These are phyloP conservation scores for Crithidia mellificae DNA, from an alignment of 208 protist genomes.

Conservation along the genomic window DNA sequence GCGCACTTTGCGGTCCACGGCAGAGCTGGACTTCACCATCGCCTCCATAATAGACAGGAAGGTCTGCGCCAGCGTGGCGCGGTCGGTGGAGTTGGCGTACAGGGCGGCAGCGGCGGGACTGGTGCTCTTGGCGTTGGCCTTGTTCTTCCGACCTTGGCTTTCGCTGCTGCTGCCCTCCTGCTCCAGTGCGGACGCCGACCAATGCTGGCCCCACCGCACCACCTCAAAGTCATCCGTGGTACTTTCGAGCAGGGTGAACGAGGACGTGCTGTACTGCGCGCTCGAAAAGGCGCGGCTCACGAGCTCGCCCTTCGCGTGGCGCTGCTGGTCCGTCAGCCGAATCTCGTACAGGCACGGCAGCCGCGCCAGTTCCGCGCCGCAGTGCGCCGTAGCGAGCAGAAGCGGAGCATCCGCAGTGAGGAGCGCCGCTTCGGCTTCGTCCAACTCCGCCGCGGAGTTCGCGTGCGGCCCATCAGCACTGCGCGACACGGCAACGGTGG, in stretches of 20 bases:
- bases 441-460: background rate
- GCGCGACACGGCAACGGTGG: background rate
- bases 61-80: conserved; percentile 74
- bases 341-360: conserved; percentile 56
- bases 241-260: conserved; percentile 46
- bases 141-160: background rate
- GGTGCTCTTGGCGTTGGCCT: conserved; percentile 1
- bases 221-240: conserved; percentile 56
- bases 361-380: conserved; percentile 3
- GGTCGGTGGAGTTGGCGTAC: conserved; percentile 57
- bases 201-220: conserved; percentile 64
- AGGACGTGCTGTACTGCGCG: conserved; percentile 45
- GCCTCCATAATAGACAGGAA: conserved; percentile 69
- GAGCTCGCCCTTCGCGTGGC: conserved; percentile 75
- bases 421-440: conserved; percentile 5
- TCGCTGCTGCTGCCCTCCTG: background rate
- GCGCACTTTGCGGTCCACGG: conserved; percentile 38
- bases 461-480: too few species aligned
- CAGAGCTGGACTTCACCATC: conserved; percentile 59
- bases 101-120: conserved; percentile 21
- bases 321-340: conserved; percentile 78
- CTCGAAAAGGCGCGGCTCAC: conserved; percentile 66
- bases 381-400: background rate
- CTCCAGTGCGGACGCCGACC: background rate
- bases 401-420: background rate